phyloP scores from a whole-genome alignment of 2,329 filamentous ascomycete species.

The Ceratocystis smalleyi region DNA sequence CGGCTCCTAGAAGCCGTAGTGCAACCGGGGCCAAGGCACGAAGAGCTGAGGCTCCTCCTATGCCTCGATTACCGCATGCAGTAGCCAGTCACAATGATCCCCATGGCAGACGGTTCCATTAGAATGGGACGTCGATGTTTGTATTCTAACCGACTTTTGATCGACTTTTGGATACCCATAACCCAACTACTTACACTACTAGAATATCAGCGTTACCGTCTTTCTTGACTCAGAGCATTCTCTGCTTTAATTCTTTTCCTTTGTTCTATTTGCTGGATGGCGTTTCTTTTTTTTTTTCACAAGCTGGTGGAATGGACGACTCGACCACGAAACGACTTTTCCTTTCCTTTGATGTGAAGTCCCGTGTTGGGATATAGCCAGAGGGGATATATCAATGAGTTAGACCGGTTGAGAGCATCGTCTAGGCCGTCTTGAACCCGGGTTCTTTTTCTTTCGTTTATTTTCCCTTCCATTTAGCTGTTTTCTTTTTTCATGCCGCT shows the following conservation, averaged over 20 bases:
- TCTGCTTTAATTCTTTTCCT: background rate
- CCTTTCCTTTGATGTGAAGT: no score
- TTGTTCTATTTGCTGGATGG: background rate
- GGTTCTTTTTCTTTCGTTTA: background rate
- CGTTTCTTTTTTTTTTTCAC: background rate
- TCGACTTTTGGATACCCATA: background rate
- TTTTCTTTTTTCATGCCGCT: background rate
- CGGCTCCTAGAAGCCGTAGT: background rate
- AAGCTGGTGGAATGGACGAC: background rate
- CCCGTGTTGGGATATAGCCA: no score
- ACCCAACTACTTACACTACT: no score
- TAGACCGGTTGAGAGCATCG: no score
- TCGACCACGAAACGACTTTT: no score
- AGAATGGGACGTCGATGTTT: background rate
- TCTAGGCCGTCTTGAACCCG: background rate
- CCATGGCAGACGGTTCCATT: slow-evolving; percentile 14
- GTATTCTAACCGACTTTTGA: background rate
- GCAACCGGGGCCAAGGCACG: background rate
- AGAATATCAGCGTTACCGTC: no score
- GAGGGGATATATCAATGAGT: no score
- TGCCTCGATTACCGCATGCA: slow-evolving; percentile 15
- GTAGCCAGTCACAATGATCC: slow-evolving; percentile 10
- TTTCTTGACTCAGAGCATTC: no score
- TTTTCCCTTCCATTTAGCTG: background rate
- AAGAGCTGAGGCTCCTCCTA: slow-evolving; percentile 9